Evolutionary conservation across 1,284 basidiomycete genomes (phyloP).

Genomic region (Lignosus rhinocerotis): DNA sequence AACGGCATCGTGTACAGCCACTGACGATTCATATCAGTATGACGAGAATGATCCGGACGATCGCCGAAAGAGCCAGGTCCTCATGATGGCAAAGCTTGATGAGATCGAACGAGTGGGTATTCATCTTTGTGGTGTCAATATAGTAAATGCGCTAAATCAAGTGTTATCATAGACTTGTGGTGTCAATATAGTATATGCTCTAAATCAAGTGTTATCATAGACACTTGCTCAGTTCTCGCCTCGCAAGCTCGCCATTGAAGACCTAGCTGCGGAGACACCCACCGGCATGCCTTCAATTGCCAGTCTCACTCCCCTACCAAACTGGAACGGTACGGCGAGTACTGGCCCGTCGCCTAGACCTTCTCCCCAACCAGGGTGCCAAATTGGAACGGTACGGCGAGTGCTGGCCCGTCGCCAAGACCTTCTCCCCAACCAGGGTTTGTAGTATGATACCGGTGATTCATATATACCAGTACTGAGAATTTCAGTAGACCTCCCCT

Average conservation of each 20-base stretch:
- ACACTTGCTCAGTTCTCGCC: slow-evolving; percentile 72
- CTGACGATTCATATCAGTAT: slow-evolving; percentile 41
- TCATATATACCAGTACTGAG: slow-evolving; percentile 18
- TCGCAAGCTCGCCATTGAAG: slow-evolving; percentile 49
- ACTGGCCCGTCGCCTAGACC: slow-evolving; percentile 10
- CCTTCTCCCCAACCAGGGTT: slow-evolving; percentile 24
- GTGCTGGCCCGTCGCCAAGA: slow-evolving; percentile 4
- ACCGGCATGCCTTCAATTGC: slow-evolving; percentile 28
- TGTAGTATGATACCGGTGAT: slow-evolving; percentile 19
- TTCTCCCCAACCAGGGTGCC: slow-evolving; percentile 25
- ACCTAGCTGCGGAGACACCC: slow-evolving; percentile 43
- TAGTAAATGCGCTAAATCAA: background rate
- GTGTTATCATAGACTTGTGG: slow-evolving; percentile 41
- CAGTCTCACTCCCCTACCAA: slow-evolving; percentile 33
- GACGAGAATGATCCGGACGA: slow-evolving; percentile 71
- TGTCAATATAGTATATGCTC: background rate
- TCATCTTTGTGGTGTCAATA: background rate
- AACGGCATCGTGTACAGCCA: background rate
- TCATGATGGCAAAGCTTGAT: slow-evolving; percentile 70
- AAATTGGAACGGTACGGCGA: slow-evolving; percentile 11
- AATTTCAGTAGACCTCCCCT: slow-evolving; percentile 19
- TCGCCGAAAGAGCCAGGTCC: slow-evolving; percentile 66
- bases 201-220: slow-evolving; percentile 35
- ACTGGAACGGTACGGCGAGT: slow-evolving; percentile 11
- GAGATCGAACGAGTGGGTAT: slow-evolving; percentile 67